Evolutionary conservation across 805 yeast genomes (phyloP).

Genomic region (Clavispora carvajalis): DNA sequence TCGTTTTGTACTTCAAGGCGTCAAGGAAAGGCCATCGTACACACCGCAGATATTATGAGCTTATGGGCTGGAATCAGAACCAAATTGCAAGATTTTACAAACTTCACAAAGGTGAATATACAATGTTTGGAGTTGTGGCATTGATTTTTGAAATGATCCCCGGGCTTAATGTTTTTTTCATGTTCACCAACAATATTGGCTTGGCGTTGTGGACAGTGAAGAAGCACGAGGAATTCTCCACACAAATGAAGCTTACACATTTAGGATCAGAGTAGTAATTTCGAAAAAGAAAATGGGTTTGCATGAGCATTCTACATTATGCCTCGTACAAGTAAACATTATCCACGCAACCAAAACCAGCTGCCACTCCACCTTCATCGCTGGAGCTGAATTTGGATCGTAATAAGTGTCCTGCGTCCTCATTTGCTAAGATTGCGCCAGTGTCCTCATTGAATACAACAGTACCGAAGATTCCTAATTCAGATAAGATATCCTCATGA

Average conservation of each 20-base stretch:
- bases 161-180: constrained; percentile 45
- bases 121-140: constrained; percentile 49
- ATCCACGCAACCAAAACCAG: constrained; percentile 97
- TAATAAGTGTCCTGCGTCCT: constrained; percentile 76
- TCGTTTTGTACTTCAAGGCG: constrained; percentile 47
- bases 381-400: constrained; percentile 75
- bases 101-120: constrained; percentile 34
- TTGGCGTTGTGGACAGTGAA: constrained; percentile 60
- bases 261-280: neutral
- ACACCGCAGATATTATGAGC: constrained; percentile 52
- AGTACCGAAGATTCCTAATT: constrained; percentile 87
- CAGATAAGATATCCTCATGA: constrained; percentile 78
- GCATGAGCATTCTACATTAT: neutral
- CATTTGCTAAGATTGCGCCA: constrained; percentile 56
- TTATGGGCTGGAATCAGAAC: constrained; percentile 44
- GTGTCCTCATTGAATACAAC: constrained; percentile 63
- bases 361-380: constrained; percentile 98
- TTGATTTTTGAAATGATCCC: constrained; percentile 52
- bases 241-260: neutral
- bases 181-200: constrained; percentile 55
- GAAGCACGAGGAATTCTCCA: constrained; percentile 10
- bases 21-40: constrained; percentile 48
- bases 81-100: constrained; percentile 37
- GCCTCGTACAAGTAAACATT: constrained; percentile 52
- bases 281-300: neutral